Evolutionary conservation across 805 yeast species (phyloP).

Genomic region (Ogataea haglerorum): DNA sequence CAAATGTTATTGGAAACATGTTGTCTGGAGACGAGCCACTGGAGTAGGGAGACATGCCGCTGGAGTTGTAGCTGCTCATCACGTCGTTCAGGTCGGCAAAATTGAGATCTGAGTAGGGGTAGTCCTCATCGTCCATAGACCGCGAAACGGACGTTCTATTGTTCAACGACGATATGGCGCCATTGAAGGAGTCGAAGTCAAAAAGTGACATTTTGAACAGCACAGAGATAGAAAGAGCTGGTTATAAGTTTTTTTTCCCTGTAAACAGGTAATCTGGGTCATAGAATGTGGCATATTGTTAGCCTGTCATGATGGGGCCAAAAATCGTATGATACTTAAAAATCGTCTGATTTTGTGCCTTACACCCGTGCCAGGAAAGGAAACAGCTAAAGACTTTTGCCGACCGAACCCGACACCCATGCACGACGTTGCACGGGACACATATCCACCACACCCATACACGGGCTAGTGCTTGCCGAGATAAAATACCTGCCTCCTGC

Average conservation of each 20-base stretch:
- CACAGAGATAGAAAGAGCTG: not conserved
- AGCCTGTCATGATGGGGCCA: not conserved
- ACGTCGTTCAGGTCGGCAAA: constrained; percentile 33
- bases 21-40: constrained; percentile 38
- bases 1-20: constrained; percentile 24
- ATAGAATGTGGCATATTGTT: not conserved
- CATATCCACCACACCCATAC: too few species aligned
- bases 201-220: constrained; percentile 22
- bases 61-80: constrained; percentile 28
- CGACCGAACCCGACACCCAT: not conserved
- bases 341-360: not conserved
- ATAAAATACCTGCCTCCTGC: too few species aligned
- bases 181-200: constrained; percentile 32
- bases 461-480: too few species aligned
- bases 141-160: not conserved
- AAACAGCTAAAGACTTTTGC: not conserved
- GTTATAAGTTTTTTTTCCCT: not conserved
- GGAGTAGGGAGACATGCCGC: constrained; percentile 34
- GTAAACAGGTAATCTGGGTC: not conserved
- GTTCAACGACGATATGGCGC: constrained; percentile 27
- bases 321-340: not conserved
- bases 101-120: constrained; percentile 28
- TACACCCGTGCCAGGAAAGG: not conserved
- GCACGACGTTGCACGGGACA: not conserved
- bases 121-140: constrained; percentile 7